Conservation (phyloP, 768 basidiomycete species). For the Pulveroboletus sp. region DNA sequence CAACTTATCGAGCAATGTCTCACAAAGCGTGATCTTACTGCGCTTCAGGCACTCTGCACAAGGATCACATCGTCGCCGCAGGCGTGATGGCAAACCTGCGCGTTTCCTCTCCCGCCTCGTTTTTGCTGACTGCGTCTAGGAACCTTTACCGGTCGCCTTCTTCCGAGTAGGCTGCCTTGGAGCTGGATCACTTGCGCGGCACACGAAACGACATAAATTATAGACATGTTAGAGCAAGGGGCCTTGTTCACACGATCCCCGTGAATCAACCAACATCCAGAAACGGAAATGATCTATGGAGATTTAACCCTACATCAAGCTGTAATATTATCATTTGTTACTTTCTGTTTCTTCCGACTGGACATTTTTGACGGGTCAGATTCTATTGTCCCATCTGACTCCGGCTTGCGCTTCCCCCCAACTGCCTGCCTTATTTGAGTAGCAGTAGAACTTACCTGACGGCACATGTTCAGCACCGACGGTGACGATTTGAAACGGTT, state of each 20-base stretch:
- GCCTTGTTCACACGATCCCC: not conserved
- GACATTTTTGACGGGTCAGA: slow-evolving; percentile 33
- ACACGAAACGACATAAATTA: not conserved
- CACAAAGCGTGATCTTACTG: slow-evolving; percentile 11
- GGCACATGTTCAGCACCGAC: slow-evolving; percentile 58
- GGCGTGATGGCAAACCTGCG: slow-evolving; percentile 1
- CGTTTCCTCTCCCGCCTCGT: not conserved
- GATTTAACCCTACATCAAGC: not conserved
- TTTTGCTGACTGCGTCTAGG: not conserved
- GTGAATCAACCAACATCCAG: not conserved
- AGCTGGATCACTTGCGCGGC: not conserved
- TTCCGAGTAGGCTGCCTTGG: too few relatives aligned
- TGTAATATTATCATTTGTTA: slow-evolving; percentile 22
- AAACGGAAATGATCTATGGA: not conserved
- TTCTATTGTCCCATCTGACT: slow-evolving; percentile 20
- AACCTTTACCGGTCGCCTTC: not conserved
- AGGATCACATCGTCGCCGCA: slow-evolving; percentile 6
- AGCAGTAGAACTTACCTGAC: slow-evolving; percentile 46
- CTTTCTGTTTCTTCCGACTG: slow-evolving; percentile 42
- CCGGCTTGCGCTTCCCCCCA: slow-evolving; percentile 38
- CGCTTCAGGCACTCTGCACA: slow-evolving; percentile 21
- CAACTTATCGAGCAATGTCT: slow-evolving; percentile 26
- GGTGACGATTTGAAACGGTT: slow-evolving; percentile 60
- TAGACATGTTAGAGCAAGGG: not conserved
- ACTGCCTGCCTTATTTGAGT: slow-evolving; percentile 4